Evolutionary conservation across 2,329 filamentous ascomycete genomes (phyloP), one percentile per base, ranked within the genome.

Genomic region (Arthrobotrys musiformis): DNA sequence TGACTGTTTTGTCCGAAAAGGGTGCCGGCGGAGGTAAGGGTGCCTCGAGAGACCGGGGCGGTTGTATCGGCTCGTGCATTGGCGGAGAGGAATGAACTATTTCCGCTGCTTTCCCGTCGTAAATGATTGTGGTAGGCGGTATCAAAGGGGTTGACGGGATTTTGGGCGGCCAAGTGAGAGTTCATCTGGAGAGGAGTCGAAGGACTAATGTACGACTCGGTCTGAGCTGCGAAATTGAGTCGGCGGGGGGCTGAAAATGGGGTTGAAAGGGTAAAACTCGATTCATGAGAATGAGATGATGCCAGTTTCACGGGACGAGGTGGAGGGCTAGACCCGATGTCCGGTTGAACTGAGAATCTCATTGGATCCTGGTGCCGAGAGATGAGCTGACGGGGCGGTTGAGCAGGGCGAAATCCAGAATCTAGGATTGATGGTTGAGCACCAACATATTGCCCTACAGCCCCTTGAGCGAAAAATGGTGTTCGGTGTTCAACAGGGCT

Each of bases 21-120:
- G 13, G 73, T 77, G 19, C 66, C 73, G 9, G 61, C 73, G 4
- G 73, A 77, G 6, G 73, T 77, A 4, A 70, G 8, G 11, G 73
- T 77, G 1, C 73, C 73, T 19, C 73, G 66, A 15, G 73, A 77
- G 8, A 67, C 50, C 1, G 73, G 66, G 1, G 67, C 35, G 4
- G 66, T 62, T n/a, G 66, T 54, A 22, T 33, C 52, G 6, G 54
- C 40, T 40, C 61, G 35, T 26, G 40, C 37, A 15, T 24, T 37
- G n/a, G 63, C 42, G 9, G 56, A 61, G 8, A 24, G 24, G 15
- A 68, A 42, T 11, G 54, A 28, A n/a, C 19, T 26, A n/a, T 19
- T 24, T 37, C 30, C 30, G 26, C 11, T 9, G 17, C 30, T 58
- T 1, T 40, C 33, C 5, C 54, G 58, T 54, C 50, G 48, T 15